phyloP scores from a whole-genome alignment of 2,329 filamentous ascomycete species.

The Talaromyces marneffei region DNA sequence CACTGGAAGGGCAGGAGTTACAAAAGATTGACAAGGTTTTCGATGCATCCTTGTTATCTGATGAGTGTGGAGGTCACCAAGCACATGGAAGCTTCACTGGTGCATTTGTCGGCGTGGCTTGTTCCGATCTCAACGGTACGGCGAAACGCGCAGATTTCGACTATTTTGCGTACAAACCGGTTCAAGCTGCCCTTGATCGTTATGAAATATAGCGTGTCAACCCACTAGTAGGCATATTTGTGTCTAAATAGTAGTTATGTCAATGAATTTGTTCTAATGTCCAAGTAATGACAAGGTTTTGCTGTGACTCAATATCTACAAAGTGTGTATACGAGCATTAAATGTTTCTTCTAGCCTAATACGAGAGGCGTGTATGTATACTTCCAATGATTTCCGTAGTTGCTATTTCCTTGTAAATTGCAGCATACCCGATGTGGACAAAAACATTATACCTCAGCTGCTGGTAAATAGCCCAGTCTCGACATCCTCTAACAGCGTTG shows the following conservation, averaged over 20 bases:
- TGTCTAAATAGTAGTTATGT: neutral
- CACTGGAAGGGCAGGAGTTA: constrained; percentile 7
- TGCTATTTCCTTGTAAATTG: neutral
- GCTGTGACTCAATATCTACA: neutral
- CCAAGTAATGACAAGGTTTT: too few species aligned
- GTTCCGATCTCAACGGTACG: constrained; percentile 14
- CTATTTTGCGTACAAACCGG: constrained; percentile 12
- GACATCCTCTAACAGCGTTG: constrained; percentile 2
- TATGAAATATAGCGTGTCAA: constrained; percentile 8
- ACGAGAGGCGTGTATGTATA: too few species aligned
- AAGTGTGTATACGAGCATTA: neutral
- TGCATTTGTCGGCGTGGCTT: constrained; percentile 13
- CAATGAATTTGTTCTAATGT: neutral
- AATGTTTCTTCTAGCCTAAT: neutral
- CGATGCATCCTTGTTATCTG: constrained; percentile 11
- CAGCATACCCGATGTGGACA: neutral
- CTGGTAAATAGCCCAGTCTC: neutral
- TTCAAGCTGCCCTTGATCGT: constrained; percentile 6
- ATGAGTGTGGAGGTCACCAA: constrained; percentile 13
- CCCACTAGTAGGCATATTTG: neutral
- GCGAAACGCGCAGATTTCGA: constrained; percentile 6
- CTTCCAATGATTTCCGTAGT: too few species aligned
- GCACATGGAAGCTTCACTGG: constrained; percentile 14
- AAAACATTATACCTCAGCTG: neutral
- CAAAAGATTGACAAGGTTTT: constrained; percentile 6